Percentiles rank a stretch among this genome's conserved stretches.
Conservation (phyloP, 2,329 filamentous ascomycete genomes). For the Venturia pyrina region DNA sequence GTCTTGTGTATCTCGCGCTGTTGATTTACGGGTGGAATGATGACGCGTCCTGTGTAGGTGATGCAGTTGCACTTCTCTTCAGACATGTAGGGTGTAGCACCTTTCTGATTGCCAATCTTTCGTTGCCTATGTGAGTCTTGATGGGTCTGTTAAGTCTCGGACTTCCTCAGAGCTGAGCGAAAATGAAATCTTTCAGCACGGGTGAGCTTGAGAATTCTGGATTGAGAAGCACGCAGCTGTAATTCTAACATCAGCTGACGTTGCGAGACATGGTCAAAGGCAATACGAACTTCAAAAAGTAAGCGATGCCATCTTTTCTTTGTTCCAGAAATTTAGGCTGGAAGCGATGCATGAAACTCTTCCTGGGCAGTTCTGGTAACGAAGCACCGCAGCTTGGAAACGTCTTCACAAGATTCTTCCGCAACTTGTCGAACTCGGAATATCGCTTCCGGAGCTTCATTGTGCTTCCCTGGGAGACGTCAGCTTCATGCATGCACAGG, state of each 20-base stretch:
- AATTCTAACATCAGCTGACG: constrained; percentile 16
- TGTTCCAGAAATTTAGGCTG: constrained; percentile 76
- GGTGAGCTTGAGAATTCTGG: constrained; percentile 91
- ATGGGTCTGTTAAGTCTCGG: background rate
- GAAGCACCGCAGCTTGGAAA: constrained; percentile 78
- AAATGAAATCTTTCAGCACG: constrained; percentile 82
- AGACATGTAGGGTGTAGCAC: background rate
- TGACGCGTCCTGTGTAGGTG: background rate
- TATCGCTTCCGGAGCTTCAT: constrained; percentile 61
- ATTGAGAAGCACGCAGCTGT: constrained; percentile 79
- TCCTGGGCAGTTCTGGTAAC: constrained; percentile 84
- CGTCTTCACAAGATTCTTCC: constrained; percentile 60
- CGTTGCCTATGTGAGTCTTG: background rate
- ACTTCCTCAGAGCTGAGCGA: constrained; percentile 27
- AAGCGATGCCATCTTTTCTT: constrained; percentile 70
- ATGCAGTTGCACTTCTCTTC: background rate
- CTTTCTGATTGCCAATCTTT: background rate
- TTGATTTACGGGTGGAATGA: background rate
- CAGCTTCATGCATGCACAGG: background rate
- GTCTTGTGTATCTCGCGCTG: background rate
- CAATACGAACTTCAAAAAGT: constrained; percentile 75
- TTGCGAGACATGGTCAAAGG: background rate
- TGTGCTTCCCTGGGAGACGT: constrained; percentile 37
- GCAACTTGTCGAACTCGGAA: constrained; percentile 84
- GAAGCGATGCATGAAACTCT: constrained; percentile 74